Evolutionary conservation across 1,139 yeast species (phyloP).

Genomic region (Blastobotrys elegans): DNA sequence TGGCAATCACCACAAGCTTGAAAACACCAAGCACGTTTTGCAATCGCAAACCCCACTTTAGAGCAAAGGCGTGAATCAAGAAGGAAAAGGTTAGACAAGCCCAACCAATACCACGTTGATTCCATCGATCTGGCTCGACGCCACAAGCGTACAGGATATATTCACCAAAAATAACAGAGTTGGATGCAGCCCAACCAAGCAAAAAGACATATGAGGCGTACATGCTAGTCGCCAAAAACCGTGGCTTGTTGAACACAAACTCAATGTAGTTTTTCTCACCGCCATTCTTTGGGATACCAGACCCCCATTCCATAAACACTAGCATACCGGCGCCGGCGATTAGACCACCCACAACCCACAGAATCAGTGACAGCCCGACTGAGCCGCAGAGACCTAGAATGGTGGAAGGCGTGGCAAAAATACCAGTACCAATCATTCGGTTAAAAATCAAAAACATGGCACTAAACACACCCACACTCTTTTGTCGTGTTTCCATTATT

Average conservation of each 20-base stretch:
- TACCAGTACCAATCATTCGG: constrained; percentile 85
- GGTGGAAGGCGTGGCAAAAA: constrained; percentile 79
- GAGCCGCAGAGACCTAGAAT: constrained; percentile 66
- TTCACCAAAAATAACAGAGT: constrained; percentile 49
- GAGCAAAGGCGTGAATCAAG: constrained; percentile 55
- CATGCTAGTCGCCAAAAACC: constrained; percentile 64
- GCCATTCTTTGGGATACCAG: constrained; percentile 80
- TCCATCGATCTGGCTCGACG: constrained; percentile 63
- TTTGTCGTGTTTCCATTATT: constrained; percentile 11
- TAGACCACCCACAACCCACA: constrained; percentile 76
- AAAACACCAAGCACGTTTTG: constrained; percentile 68
- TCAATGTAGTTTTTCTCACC: constrained; percentile 85
- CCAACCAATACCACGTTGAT: constrained; percentile 68
- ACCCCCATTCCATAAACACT: constrained; percentile 80
- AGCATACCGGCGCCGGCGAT: constrained; percentile 70
- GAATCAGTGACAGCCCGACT: constrained; percentile 63
- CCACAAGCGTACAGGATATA: constrained; percentile 65
- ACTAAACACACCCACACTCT: constrained; percentile 57
- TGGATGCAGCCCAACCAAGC: constrained; percentile 84
- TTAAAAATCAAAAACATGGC: constrained; percentile 68
- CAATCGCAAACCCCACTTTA: constrained; percentile 60
- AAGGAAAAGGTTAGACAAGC: constrained; percentile 72
- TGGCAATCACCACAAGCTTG: constrained; percentile 61
- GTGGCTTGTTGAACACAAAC: constrained; percentile 63
- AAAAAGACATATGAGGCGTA: constrained; percentile 72